Evolutionary conservation across 1,139 yeast species (phyloP), one percentile per base, ranked within the genome.

Genomic region (Nematodospora anomalae): DNA sequence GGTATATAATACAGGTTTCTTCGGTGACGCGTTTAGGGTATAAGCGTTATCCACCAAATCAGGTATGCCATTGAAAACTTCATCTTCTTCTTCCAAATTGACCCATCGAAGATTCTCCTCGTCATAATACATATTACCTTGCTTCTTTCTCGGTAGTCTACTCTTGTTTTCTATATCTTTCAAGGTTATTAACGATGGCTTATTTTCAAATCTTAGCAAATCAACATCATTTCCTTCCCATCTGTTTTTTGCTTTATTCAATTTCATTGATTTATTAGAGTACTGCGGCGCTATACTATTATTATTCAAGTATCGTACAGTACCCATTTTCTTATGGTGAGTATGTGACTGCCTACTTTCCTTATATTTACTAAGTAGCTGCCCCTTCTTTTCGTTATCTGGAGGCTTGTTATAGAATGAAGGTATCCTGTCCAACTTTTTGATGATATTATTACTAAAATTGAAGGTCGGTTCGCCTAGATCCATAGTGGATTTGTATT

Each of bases 211-310:
- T 41, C 68, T 64, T 36, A 71, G 56, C 35, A 78, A 58, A 28
- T 79, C 86, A 14, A 65, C 64, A 32, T 81, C 84, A 49, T 82
- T 82, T 3, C 89, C 89, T 52, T 81, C 88, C 89, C 89, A 82
- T 28, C 61, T 58, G 40, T 67, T 69, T 24, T 70, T 65, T 11
- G 53, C 53, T 4, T 80, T 71, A 47, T 82, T 79, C 47, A 69
- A 80, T 34, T 62, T 69, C 89, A 81, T 82, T 30, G 54, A 57
- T 14, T 46, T 51, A 8, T 45, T 46, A 9, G 46, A 42, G 2
- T 50, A 37, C 1, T 62, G 58, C 1, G 55, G 45, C 9, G 60
- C 35, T 9, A 41, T 32, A 10, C 35, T 38, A 25, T 42, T 37
- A 16, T 34, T 37, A 34, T 64, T 65, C 27, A 65, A 46, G 38